Evolutionary conservation across 1,284 basidiomycete genomes (phyloP), one percentile per base, ranked within the genome.

Genomic region (Cryptococcus sp.): DNA sequence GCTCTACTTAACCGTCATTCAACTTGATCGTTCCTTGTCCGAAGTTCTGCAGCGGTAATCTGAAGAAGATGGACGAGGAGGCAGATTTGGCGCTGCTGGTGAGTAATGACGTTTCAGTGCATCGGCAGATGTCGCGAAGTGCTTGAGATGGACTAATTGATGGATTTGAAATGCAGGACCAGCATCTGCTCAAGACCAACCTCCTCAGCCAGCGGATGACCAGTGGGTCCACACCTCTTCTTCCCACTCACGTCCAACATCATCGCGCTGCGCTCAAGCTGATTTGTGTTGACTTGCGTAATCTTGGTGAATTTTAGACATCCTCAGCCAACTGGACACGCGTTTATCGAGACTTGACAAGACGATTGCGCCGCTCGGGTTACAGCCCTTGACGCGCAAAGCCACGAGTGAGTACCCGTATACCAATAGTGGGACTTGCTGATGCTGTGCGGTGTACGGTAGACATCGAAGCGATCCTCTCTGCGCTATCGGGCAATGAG

Each of bases 121-220:
- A 25, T 35, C 31, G 10, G 31, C 13, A 35, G 31, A 35, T 25
- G 25, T 25, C n/a, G n/a, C n/a, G 25, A 25, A 25, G 23, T n/a
- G n/a, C 10, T n/a, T 23, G 6, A 8, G 31, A n/a, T 39, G 13
- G 20, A 49, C 10, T 53, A 22, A 54, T 11, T 19, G 16, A 16
- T n/a, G 20, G n/a, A 13, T 16, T 50, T 48, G 44, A 46, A 7
- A 31, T 20, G 20, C 65, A 78, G 72, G 76, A 78, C 59, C 78
- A 79, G 64, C 76, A 78, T 53, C 66, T 79, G 44, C 65, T 75
- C 41, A 77, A 78, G 62, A 79, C 78, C 17, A 79, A 79, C 64
- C 60, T 68, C 13, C 62, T 79, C 25, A 74, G 73, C 31, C 69
- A 78, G 54, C 72, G 77, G 16, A 79, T 79, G 78, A 77, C 76